phyloP scores from a whole-genome alignment of 2,329 filamentous ascomycete genomes.

The Exophiala calicioides region DNA sequence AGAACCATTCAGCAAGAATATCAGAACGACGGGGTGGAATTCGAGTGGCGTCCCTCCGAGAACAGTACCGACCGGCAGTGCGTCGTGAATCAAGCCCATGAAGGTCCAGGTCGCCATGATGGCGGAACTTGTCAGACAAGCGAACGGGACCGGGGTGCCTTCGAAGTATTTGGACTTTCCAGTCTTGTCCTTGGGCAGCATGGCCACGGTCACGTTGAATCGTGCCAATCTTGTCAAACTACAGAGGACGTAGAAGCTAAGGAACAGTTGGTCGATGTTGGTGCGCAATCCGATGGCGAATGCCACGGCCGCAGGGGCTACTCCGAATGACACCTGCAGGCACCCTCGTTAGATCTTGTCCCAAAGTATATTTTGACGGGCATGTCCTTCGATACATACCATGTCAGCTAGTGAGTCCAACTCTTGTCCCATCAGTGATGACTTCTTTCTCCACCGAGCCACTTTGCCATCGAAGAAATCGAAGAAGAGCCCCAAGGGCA shows the following conservation, averaged over 20 bases:
- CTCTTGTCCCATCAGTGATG: conserved; percentile 96
- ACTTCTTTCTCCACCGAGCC: conserved; percentile 94
- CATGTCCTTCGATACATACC: conserved; percentile 55
- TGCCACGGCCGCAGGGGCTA: conserved; percentile 81
- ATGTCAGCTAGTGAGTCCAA: conserved; percentile 93
- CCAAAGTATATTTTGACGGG: background rate
- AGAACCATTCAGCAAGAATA: conserved; percentile 88
- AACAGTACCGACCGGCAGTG: conserved; percentile 74
- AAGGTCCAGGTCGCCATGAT: conserved; percentile 89
- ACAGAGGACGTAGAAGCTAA: conserved; percentile 83
- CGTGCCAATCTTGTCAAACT: conserved; percentile 90
- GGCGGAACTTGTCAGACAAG: conserved; percentile 74
- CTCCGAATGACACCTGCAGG: conserved; percentile 85
- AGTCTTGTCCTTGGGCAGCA: conserved; percentile 84
- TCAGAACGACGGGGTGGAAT: conserved; percentile 75
- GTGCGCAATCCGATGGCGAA: conserved; percentile 89
- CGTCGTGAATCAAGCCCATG: conserved; percentile 74
- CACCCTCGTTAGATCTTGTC: conserved; percentile 1
- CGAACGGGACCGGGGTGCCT: conserved; percentile 86
- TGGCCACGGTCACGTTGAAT: conserved; percentile 93
- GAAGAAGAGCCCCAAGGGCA: conserved; percentile 93
- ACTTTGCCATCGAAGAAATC: conserved; percentile 98
- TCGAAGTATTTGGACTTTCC: conserved; percentile 97
- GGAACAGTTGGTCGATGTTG: conserved; percentile 72
- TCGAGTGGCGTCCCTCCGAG: conserved; percentile 69